phyloP scores from a whole-genome alignment of 2,329 filamentous ascomycete genomes.

The Cordyceps tenuipes region DNA sequence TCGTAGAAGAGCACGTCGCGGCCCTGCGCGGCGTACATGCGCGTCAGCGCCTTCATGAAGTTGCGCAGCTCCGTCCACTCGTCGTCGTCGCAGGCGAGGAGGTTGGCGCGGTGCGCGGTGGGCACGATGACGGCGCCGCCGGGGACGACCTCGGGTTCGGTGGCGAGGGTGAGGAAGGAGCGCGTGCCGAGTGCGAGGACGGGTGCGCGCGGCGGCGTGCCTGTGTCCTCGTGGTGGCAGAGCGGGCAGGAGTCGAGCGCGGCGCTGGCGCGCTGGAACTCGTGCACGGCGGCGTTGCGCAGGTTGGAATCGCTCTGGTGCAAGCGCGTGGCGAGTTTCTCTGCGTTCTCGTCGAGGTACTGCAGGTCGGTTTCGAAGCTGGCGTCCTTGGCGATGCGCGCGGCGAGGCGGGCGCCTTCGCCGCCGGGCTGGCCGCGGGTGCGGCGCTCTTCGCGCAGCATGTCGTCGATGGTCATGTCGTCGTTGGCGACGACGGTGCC shows the following conservation, averaged over 20 bases:
- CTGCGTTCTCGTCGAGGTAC: constrained; percentile 95
- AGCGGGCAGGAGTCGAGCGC: constrained; percentile 83
- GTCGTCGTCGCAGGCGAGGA: constrained; percentile 97
- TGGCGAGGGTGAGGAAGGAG: constrained; percentile 80
- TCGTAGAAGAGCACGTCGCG: constrained; percentile 96
- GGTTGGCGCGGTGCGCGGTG: constrained; percentile 75
- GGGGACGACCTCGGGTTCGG: constrained; percentile 76
- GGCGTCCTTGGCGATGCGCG: constrained; percentile 85
- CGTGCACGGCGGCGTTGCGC: constrained; percentile 75
- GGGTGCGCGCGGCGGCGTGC: constrained; percentile 69
- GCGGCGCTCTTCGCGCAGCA: constrained; percentile 88
- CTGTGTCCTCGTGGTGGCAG: constrained; percentile 80
- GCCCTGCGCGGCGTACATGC: constrained; percentile 90
- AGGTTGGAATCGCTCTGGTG: constrained; percentile 83
- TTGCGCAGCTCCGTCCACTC: constrained; percentile 99
- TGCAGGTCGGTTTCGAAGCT: constrained; percentile 91
- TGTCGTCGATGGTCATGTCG: constrained; percentile 93
- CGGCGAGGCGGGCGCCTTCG: constrained; percentile 74
- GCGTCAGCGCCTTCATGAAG: constrained; percentile 94
- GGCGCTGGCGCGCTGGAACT: constrained; percentile 83
- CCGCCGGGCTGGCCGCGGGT: constrained; percentile 70
- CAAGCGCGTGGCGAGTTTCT: constrained; percentile 76
- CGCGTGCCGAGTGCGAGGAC: constrained; percentile 79
- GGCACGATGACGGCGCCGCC: constrained; percentile 85
- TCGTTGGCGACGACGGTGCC: constrained; percentile 84